Evolutionary conservation across 768 basidiomycete genomes (phyloP), one percentile per base, ranked within the genome.

Genomic region (Mycena belliarum): DNA sequence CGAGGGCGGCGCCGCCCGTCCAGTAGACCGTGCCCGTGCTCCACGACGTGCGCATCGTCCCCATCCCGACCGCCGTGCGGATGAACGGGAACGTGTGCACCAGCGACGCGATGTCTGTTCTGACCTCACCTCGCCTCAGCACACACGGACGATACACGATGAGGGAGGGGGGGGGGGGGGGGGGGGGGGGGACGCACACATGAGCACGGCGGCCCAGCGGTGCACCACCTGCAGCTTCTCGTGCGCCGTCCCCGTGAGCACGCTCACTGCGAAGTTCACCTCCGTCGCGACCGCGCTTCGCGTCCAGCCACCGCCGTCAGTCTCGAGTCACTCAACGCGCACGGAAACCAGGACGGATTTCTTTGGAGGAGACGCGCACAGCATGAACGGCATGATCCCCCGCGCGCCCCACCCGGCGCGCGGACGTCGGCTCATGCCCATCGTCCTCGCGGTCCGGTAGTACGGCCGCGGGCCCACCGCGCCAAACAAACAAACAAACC

Each of bases 191-290:
- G 20, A 63, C 70, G 6, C 55, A 73, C 72, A 72, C 72, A 73
- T 73, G 29, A 73, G 50, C 37, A 65, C 47, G 10, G 72, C 72
- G 0, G 68, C 48, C 73, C 73, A 74, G 26, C 72, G 70, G 57
- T 76, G 75, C 54, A 68, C 70, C 6, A 74, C 71, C 58, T 76
- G 74, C 12, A 74, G 68, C 43, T 72, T 72, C 57, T 74, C 74
- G 62, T 75, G 73, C 35, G 72, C 70, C 2, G 67, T 65, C 28
- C 69, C 69, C 5, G 72, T 70, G 25, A 75, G 44, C 16, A 72
- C 38, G 8, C 65, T 64, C 41, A 75, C 63, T n/a, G n/a, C n/a
- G n/a, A 68, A 59, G 59, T 74, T 74, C 32, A 74, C 63, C 52
- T 75, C 74, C 15, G 69, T 68, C 0, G 70, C 69, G 59, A 73